phyloP scores from a whole-genome alignment of 2,329 filamentous ascomycete species.

The Helotiales sp. region DNA sequence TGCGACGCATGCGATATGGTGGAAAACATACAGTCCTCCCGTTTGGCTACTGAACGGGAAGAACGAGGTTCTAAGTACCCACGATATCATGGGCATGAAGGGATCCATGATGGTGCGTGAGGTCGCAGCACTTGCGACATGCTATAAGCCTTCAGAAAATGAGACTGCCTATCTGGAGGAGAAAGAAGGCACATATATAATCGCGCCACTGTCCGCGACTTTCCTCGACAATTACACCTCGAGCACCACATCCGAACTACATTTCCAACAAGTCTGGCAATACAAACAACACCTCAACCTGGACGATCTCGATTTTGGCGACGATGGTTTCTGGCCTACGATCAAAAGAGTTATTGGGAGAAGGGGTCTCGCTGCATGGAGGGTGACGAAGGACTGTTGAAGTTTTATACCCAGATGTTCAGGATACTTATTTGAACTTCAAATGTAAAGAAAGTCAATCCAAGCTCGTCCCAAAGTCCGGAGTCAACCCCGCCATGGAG shows the following conservation, averaged over 20 bases:
- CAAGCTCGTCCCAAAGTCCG: no score
- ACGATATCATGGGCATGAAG: slow-evolving; percentile 72
- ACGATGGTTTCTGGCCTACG: slow-evolving; percentile 74
- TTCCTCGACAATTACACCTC: slow-evolving; percentile 65
- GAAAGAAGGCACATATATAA: slow-evolving; percentile 65
- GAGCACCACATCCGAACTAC: slow-evolving; percentile 48
- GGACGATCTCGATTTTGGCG: slow-evolving; percentile 77
- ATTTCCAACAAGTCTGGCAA: slow-evolving; percentile 70
- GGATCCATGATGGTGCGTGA: slow-evolving; percentile 60
- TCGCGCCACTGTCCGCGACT: slow-evolving; percentile 70
- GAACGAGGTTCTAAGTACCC: slow-evolving; percentile 68
- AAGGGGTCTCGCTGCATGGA: slow-evolving; percentile 62
- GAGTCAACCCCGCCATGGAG: no score
- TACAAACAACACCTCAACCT: slow-evolving; percentile 70
- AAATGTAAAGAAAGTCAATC: neutral
- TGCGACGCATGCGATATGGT: slow-evolving; percentile 70
- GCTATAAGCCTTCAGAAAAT: slow-evolving; percentile 56
- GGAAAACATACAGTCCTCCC: slow-evolving; percentile 83
- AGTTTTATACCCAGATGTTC: slow-evolving; percentile 1
- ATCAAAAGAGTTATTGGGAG: slow-evolving; percentile 65
- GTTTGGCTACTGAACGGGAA: slow-evolving; percentile 78
- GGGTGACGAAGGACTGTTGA: slow-evolving; percentile 51
- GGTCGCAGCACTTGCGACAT: slow-evolving; percentile 60
- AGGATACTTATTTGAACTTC: neutral
- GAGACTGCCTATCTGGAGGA: slow-evolving; percentile 58